Base-by-base conservation (phyloP, 306 rosid species). In the Sophora flavescens region DNA sequence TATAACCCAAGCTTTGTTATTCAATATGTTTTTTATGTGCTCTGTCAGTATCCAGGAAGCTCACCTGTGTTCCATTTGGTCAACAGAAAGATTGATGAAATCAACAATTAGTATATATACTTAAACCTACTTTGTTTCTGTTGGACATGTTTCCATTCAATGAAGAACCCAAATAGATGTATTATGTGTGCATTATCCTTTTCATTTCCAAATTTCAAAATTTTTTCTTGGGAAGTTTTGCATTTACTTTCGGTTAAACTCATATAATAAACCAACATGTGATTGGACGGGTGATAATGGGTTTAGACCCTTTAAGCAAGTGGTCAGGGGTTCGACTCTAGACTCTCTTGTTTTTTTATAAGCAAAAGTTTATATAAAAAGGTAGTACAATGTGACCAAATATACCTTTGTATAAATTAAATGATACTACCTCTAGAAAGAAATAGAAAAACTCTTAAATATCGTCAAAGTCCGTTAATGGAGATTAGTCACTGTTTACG, bases 121-220 rank as follows among this genome's bases (percentile, higher is more conserved):
- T 14, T 3, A 0, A 6, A 68, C 18, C 39, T 8, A 1, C 33
- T 70, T 53, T 53, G 52, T 70, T 70, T 53, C 52, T 52, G 17
- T 54, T 5, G 7, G 35, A 6, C 35, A 52, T 69, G 62, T 22
- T 26, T 51, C 13, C 75, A 10, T 53, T 15, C 53, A 8, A 6
- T 10, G 17, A 41, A 41, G 22, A 64, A 64, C 6, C 11, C 15
- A 9, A 10, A 47, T 47, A 47, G 26, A 42, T 72, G 73, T 47
- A 63, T 61, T 63, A 41, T 72, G 44, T 59, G 67, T 72, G 48
- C 48, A 70, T 59, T 47, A 44, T 73, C 75, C 1, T 82, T 72
- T 63, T 61, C 68, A 4, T 62, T 78, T 57, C 45, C 59, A 50
- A 68, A 68, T 42, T 69, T 56, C 42, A 28, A 63, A 41, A 74